Conservation (phyloP, 306 rosid species). For the Cucurbita argyrosperma region DNA sequence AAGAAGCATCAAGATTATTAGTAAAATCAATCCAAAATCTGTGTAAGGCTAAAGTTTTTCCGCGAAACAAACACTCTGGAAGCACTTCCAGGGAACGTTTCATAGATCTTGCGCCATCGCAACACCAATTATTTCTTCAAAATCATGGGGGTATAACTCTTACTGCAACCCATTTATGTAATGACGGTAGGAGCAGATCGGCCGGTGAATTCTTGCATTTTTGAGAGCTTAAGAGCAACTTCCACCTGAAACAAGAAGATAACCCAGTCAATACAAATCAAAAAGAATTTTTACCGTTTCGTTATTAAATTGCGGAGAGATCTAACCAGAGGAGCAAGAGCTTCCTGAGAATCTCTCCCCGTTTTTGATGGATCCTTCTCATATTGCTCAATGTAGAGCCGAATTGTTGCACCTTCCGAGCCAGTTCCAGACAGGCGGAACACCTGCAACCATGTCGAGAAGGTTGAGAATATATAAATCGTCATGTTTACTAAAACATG, state of each 20-base stretch:
- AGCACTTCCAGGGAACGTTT: background rate
- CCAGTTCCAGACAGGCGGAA: conserved; percentile 99
- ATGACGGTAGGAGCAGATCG: conserved; percentile 92
- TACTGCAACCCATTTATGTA: conserved; percentile 22
- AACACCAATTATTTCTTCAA: conserved; percentile 1
- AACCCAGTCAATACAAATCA: background rate
- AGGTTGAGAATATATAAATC: background rate
- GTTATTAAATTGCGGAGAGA: background rate
- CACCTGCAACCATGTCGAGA: conserved; percentile 30
- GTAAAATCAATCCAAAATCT: conserved; percentile 26
- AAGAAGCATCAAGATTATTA: conserved; percentile 22
- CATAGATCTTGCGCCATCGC: background rate
- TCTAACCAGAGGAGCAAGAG: conserved; percentile 88
- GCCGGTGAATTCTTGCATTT: conserved; percentile 86
- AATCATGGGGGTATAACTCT: background rate
- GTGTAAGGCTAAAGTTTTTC: conserved; percentile 9
- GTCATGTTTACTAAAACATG: background rate
- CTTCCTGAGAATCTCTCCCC: conserved; percentile 76
- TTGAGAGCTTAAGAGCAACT: conserved; percentile 87
- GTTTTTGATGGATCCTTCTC: conserved; percentile 84
- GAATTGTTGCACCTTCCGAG: conserved; percentile 92
- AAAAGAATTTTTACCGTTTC: background rate
- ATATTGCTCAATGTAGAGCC: conserved; percentile 92
- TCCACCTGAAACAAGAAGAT: conserved; percentile 43
- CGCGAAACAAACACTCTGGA: conserved; percentile 4